Evolutionary conservation across 2,329 filamentous ascomycete species (phyloP).

Genomic region (Trematosphaeria pertusa): DNA sequence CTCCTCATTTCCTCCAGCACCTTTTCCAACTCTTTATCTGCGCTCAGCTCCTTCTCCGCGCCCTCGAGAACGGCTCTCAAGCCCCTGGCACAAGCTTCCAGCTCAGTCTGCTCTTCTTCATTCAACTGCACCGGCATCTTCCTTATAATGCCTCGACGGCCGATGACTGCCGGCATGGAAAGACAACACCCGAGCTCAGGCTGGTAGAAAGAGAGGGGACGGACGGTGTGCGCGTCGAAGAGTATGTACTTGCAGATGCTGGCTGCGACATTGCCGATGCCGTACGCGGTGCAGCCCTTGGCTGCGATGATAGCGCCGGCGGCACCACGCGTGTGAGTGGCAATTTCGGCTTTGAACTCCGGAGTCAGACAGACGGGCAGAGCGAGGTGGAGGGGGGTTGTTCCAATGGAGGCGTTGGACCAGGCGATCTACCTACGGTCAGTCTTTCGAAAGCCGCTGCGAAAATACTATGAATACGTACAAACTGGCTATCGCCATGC

Average conservation of each 20-base stretch:
- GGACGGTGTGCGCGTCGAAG: constrained; percentile 55
- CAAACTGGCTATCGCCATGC: constrained; percentile 58
- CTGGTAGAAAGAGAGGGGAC: constrained; percentile 59
- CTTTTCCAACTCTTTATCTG: constrained; percentile 33
- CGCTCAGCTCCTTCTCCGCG: constrained; percentile 44
- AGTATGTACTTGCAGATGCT: constrained; percentile 60
- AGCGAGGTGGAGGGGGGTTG: constrained; percentile 48
- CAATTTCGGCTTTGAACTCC: constrained; percentile 46
- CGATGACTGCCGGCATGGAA: constrained; percentile 58
- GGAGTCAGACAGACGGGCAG: constrained; percentile 32
- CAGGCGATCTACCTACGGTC: constrained; percentile 46
- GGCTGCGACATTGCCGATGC: constrained; percentile 57
- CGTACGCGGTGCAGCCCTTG: constrained; percentile 60
- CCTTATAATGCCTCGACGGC: constrained; percentile 55
- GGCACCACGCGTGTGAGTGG: constrained; percentile 55
- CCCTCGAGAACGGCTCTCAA: constrained; percentile 47
- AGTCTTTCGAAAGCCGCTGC: background rate
- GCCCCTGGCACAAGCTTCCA: constrained; percentile 45
- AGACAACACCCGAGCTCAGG: constrained; percentile 57
- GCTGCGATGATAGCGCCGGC: constrained; percentile 56
- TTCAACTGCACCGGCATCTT: constrained; percentile 45
- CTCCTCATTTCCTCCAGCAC: constrained; percentile 30
- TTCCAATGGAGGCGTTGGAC: constrained; percentile 54
- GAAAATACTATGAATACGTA: constrained; percentile 21
- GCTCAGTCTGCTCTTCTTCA: constrained; percentile 39